Evolutionary conservation across 1,139 yeast species (phyloP).

Genomic region (Candida sp.): DNA sequence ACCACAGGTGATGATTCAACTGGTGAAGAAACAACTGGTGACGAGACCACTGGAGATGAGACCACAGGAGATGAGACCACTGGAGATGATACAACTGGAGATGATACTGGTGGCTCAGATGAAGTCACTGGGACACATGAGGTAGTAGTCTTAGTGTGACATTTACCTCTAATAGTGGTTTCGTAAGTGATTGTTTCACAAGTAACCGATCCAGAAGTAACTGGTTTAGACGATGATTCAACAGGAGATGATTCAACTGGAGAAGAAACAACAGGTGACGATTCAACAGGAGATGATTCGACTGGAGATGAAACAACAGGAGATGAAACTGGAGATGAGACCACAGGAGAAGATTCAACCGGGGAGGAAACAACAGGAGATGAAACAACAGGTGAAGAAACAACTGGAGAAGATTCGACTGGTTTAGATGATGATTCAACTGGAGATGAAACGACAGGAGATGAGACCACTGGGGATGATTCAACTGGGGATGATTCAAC

Average conservation of each 20-base stretch:
- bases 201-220: background rate
- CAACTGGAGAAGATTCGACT: background rate
- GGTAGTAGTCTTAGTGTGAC: background rate
- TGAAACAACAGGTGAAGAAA: background rate
- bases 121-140: constrained; percentile 2
- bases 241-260: too few species aligned
- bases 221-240: background rate
- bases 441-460: too few species aligned
- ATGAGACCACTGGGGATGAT: too few species aligned
- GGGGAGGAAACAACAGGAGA: background rate
- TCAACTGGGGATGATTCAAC: background rate
- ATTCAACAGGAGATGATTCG: too few species aligned
- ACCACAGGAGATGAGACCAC: background rate
- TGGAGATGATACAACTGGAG: background rate
- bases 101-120: background rate
- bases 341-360: too few species aligned
- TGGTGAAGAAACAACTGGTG: background rate
- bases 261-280: too few species aligned
- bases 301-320: too few species aligned
- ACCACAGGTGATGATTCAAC: background rate
- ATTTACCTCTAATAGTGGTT: background rate
- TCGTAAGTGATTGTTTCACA: constrained; percentile 1
- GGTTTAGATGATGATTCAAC: background rate
- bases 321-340: background rate
- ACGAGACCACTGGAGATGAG: background rate